A percentile compares a stretch with the other conserved stretches of the same genome.
Evolutionary conservation across 73 alveolate species (phyloP).

Genomic region (Durusdinium trenchii): DNA sequence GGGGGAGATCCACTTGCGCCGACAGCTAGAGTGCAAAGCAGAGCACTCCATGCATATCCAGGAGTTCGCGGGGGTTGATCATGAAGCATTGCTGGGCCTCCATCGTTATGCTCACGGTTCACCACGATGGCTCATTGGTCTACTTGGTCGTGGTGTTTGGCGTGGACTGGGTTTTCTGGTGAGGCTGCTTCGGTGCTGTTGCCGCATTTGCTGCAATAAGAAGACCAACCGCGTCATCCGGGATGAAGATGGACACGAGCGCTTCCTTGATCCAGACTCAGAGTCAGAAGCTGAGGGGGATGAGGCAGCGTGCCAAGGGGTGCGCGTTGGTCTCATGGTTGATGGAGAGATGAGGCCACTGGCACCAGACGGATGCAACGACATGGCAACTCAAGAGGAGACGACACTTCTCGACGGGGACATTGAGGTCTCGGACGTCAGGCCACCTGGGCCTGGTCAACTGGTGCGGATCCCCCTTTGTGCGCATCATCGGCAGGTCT

Average conservation of each 20-base stretch:
- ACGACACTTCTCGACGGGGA: neutral
- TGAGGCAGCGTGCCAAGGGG: neutral
- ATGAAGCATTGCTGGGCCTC: neutral
- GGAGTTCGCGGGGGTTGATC: neutral
- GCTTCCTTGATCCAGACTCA: neutral
- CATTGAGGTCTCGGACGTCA: neutral
- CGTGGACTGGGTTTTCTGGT: neutral
- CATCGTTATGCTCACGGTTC: neutral
- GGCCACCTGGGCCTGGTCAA: neutral
- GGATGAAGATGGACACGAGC: neutral
- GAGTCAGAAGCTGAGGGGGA: neutral
- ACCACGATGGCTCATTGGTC: neutral
- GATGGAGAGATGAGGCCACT: neutral
- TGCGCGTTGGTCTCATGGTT: neutral
- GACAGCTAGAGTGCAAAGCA: neutral
- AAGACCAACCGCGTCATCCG: too few relatives aligned
- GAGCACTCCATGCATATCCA: neutral
- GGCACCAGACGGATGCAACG: neutral
- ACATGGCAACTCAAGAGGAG: neutral
- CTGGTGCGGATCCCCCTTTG: neutral
- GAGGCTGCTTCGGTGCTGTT: neutral
- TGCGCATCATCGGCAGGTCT: neutral
- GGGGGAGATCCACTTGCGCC: neutral
- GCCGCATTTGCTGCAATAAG: neutral
- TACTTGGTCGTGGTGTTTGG: neutral